phyloP scores from a whole-genome alignment of 768 basidiomycete species.

The Leccinum incarnatum region DNA sequence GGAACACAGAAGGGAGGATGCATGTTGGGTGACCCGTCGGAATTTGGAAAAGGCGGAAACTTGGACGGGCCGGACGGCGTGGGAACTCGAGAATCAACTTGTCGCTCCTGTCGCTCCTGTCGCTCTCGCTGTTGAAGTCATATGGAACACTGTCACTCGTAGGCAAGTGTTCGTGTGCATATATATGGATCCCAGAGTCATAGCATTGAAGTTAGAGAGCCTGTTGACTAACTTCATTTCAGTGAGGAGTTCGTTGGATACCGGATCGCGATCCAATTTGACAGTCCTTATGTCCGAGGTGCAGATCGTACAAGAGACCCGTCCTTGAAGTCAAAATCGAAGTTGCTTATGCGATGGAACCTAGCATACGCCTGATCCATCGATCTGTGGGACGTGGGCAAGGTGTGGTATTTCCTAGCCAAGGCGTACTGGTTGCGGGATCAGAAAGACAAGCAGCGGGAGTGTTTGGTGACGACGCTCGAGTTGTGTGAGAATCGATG shows the following conservation, averaged over 20 bases:
- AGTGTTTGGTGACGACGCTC: conserved; percentile 72
- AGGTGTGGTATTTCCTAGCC: conserved; percentile 92
- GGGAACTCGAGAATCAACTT: conserved; percentile 44
- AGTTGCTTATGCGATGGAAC: conserved; percentile 4
- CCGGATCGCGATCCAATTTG: conserved; percentile 20
- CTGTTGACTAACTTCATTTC: neutral
- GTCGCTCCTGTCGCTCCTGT: conserved; percentile 59
- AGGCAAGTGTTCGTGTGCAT: conserved; percentile 41
- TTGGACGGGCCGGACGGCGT: conserved; percentile 31
- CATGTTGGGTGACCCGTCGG: too few species aligned
- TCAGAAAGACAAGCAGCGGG: conserved; percentile 65
- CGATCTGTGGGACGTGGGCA: conserved; percentile 74
- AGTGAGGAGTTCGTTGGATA: conserved; percentile 32
- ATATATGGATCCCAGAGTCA: neutral
- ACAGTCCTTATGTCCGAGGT: conserved; percentile 12
- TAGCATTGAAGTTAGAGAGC: neutral
- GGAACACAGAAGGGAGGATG: neutral
- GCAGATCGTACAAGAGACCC: conserved; percentile 2
- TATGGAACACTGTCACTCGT: conserved; percentile 68
- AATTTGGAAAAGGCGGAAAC: conserved; percentile 53
- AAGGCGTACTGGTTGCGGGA: conserved; percentile 77
- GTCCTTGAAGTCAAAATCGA: conserved; percentile 12
- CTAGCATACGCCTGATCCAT: neutral
- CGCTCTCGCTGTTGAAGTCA: conserved; percentile 60
- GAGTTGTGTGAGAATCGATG: conserved; percentile 57